phyloP scores from a whole-genome alignment of 768 basidiomycete species.

The Tephrocybe sp. region DNA sequence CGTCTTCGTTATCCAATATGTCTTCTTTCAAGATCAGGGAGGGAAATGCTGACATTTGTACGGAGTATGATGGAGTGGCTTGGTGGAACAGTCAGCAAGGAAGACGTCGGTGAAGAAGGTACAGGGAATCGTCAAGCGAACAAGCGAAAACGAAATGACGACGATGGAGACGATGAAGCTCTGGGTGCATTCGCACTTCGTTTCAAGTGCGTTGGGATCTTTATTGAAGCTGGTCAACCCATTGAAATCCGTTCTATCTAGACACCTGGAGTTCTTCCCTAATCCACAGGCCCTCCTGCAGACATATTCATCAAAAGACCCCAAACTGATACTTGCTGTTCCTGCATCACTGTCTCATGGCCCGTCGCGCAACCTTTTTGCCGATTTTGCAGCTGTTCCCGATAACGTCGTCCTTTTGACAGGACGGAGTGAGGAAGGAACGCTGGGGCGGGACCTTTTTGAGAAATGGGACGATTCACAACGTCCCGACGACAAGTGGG shows the following conservation, averaged over 20 bases:
- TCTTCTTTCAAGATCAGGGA: constrained; percentile 85
- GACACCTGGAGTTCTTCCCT: constrained; percentile 90
- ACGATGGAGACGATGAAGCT: constrained; percentile 73
- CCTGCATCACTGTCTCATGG: constrained; percentile 94
- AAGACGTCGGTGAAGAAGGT: constrained; percentile 84
- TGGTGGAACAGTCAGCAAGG: constrained; percentile 91
- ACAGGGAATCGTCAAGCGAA: constrained; percentile 52
- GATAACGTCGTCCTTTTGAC: constrained; percentile 91
- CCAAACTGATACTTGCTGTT: constrained; percentile 92
- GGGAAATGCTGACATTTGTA: constrained; percentile 92
- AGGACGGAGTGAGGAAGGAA: constrained; percentile 73
- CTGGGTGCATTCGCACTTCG: constrained; percentile 83
- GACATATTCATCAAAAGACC: constrained; percentile 81
- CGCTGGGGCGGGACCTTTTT: constrained; percentile 76
- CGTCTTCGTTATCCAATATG: constrained; percentile 87
- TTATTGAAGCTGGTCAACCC: neutral
- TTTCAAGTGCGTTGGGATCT: constrained; percentile 68
- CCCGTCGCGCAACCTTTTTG: constrained; percentile 83
- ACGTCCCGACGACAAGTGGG: constrained; percentile 80
- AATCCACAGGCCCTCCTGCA: constrained; percentile 79
- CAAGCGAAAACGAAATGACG: constrained; percentile 61
- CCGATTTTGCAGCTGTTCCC: constrained; percentile 78
- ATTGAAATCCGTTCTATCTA: constrained; percentile 28
- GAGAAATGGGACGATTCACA: constrained; percentile 86
- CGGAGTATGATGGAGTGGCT: constrained; percentile 99